Evolutionary conservation across 805 yeast genomes (phyloP).

Genomic region (Candida vartiovaarae): DNA sequence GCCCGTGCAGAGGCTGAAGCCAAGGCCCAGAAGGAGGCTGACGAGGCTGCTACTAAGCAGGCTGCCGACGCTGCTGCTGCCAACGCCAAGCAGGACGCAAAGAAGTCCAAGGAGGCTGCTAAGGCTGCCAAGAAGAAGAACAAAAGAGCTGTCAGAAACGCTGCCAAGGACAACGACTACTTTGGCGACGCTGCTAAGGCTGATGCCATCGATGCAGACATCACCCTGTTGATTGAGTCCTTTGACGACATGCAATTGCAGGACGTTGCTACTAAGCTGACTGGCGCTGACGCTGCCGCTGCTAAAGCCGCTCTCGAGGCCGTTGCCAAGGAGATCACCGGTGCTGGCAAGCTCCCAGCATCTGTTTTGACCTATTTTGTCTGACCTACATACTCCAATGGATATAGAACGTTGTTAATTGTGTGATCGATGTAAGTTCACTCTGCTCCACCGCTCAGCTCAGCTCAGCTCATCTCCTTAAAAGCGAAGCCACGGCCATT

Average conservation of each 20-base stretch:
- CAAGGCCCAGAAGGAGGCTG: conserved; percentile 79
- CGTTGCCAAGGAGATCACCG: conserved; percentile 45
- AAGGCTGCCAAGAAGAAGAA: conserved; percentile 89
- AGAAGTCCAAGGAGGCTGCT: conserved; percentile 95
- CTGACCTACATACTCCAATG: conserved; percentile 6
- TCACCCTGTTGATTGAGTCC: conserved; percentile 70
- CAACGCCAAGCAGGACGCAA: conserved; percentile 65
- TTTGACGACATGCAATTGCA: conserved; percentile 75
- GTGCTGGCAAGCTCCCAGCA: conserved; percentile 48
- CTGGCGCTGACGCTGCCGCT: conserved; percentile 39
- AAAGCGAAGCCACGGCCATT: too few species aligned
- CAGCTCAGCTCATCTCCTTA: too few species aligned
- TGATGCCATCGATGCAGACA: conserved; percentile 65
- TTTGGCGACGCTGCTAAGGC: conserved; percentile 74
- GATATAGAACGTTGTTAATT: too few species aligned
- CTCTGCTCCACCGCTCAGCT: too few species aligned
- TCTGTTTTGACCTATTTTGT: conserved; percentile 47
- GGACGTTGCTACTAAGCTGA: conserved; percentile 61
- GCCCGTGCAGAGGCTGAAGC: conserved; percentile 96
- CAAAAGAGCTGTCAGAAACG: conserved; percentile 76
- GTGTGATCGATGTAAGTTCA: too few species aligned
- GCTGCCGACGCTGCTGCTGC: conserved; percentile 69
- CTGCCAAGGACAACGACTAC: conserved; percentile 78
- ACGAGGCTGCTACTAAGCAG: conserved; percentile 73
- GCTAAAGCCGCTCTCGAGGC: conserved; percentile 56